Evolutionary conservation across 1,139 yeast genomes (phyloP).

Genomic region (Sporopachydermia cereana): DNA sequence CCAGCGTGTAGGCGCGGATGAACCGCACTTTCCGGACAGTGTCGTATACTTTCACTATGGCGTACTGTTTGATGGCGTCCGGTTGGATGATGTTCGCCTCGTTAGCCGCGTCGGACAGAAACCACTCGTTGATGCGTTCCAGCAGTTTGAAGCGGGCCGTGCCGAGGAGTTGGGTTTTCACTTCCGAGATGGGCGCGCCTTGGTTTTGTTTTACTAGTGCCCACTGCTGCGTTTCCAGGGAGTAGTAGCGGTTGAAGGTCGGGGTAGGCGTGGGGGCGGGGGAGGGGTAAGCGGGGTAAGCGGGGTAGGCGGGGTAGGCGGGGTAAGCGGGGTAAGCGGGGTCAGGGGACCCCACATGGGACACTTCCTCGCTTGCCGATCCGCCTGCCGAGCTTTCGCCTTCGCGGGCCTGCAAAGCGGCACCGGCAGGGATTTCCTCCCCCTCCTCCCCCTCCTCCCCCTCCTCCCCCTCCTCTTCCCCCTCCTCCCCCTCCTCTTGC

Average conservation of each 20-base stretch:
- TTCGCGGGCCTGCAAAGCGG: not conserved
- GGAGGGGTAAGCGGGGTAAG: no score
- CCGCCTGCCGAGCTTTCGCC: not conserved
- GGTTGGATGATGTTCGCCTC: not conserved
- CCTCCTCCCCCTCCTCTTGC: not conserved
- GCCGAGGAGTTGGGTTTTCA: not conserved
- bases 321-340: no score
- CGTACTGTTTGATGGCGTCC: not conserved
- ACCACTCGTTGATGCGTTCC: not conserved
- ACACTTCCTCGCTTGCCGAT: not conserved
- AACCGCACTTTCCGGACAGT: not conserved
- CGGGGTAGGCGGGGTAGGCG: no score
- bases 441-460: not conserved
- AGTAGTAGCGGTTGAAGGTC: not conserved
- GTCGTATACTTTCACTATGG: not conserved
- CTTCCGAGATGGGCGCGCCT: not conserved
- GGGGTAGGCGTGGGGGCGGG: not conserved
- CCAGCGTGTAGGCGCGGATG: not conserved
- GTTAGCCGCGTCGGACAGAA: not conserved
- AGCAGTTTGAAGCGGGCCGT: not conserved
- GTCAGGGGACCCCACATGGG: no score
- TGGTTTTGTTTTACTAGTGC: not conserved
- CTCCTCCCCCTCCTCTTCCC: not conserved
- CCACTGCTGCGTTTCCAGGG: not conserved
- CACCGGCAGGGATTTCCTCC: not conserved